A percentile compares a stretch with the other conserved stretches of the same genome.
These are phyloP conservation scores for Aspergillus versicolor DNA, from an alignment of 2,329 filamentous ascomycete genomes.

Conservation along the genomic window DNA sequence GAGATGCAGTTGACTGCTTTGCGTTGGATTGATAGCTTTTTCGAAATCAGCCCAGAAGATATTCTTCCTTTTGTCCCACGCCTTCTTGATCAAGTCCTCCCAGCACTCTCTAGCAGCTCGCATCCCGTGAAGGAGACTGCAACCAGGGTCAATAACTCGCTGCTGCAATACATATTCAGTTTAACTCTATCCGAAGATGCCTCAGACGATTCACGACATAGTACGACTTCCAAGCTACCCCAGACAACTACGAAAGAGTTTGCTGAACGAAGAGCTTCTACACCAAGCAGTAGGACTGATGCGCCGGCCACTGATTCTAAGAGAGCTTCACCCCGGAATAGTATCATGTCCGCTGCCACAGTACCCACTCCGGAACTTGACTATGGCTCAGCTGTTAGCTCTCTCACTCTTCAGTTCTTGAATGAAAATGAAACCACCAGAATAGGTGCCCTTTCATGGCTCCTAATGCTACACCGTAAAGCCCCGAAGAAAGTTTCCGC, in stretches of 20 bases:
- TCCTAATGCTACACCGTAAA: conserved; percentile 96
- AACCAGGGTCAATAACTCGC: conserved; percentile 80
- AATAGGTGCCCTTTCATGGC: conserved; percentile 89
- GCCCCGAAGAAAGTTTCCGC: conserved; percentile 89
- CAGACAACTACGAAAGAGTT: conserved; percentile 38
- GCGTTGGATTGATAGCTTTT: conserved; percentile 92
- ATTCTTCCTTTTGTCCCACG: conserved; percentile 93
- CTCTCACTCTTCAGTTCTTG: conserved; percentile 86
- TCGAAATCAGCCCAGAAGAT: conserved; percentile 96
- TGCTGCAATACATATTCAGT: conserved; percentile 93
- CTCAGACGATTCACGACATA: conserved; percentile 41
- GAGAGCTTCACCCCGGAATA: conserved; percentile 43
- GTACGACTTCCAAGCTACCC: conserved; percentile 42
- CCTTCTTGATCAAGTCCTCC: conserved; percentile 85
- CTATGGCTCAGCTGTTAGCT: conserved; percentile 91
- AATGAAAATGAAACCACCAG: conserved; percentile 96
- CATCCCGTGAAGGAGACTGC: conserved; percentile 79
- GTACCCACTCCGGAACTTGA: conserved; percentile 69
- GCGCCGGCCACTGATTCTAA: conserved; percentile 27
- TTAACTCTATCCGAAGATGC: conserved; percentile 76
- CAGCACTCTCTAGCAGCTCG: conserved; percentile 92
- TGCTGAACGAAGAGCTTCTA: conserved; percentile 44
- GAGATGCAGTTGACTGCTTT: conserved; percentile 88
- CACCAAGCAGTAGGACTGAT: conserved; percentile 33
- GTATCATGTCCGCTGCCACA: conserved; percentile 44